Conservation (phyloP, 75 land plant species). For the Ceratopteris richardii region DNA sequence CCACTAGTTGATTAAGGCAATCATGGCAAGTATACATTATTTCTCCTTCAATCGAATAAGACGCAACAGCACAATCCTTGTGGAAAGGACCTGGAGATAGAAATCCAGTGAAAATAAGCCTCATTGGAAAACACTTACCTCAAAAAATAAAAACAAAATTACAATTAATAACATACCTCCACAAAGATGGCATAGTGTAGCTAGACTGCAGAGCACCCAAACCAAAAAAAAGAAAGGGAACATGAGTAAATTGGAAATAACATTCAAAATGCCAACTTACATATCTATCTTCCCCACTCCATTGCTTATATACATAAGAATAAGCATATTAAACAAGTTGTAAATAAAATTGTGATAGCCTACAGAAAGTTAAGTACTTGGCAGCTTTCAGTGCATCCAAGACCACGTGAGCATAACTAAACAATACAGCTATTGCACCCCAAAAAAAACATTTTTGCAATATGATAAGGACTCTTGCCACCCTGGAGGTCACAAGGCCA, state of each 20-base stretch:
- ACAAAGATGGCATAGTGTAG: conserved; percentile 39
- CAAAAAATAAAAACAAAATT: background rate
- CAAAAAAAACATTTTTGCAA: too few relatives aligned
- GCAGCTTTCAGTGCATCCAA: too few relatives aligned
- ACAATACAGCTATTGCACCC: too few relatives aligned
- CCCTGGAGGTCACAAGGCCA: too few relatives aligned
- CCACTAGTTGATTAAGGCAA: too few relatives aligned
- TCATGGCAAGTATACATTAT: too few relatives aligned
- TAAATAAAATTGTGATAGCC: background rate
- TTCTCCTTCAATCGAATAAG: background rate
- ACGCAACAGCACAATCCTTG: conserved; percentile 16
- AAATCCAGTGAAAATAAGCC: background rate
- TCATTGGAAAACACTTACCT: background rate
- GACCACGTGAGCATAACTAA: too few relatives aligned
- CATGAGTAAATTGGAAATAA: background rate
- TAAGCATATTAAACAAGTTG: background rate
- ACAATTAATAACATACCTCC: conserved; percentile 33
- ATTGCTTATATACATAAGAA: background rate
- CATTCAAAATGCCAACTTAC: too few relatives aligned
- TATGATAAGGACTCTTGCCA: too few relatives aligned
- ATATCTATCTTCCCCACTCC: too few relatives aligned
- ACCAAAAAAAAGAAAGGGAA: background rate
- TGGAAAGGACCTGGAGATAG: conserved; percentile 46
- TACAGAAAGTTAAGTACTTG: too few relatives aligned
- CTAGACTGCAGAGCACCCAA: conserved; percentile 32